phyloP scores from a whole-genome alignment of 208 protist species.

The Leishmania tarentolae region DNA sequence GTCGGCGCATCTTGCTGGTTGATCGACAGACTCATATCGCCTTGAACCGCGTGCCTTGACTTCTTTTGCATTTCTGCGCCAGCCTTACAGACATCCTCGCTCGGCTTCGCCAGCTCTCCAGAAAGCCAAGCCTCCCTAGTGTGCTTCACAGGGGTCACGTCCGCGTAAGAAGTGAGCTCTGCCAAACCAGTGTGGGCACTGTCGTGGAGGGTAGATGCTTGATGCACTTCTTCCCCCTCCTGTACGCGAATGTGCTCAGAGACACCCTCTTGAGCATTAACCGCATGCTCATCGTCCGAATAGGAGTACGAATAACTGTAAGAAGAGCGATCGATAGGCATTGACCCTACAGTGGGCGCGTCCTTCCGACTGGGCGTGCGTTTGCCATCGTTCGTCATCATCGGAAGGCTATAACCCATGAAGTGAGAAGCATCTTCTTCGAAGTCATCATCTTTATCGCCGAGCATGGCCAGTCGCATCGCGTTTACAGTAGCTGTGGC shows the following conservation, averaged over 20 bases:
- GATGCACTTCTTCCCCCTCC: background rate
- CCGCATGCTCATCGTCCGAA: background rate
- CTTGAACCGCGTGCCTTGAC: background rate
- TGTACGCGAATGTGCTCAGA: background rate
- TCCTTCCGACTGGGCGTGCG: background rate
- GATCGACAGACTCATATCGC: background rate
- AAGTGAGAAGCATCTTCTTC: background rate
- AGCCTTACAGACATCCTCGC: too few relatives aligned
- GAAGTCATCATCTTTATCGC: background rate
- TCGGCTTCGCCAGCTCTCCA: too few relatives aligned
- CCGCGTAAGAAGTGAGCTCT: background rate
- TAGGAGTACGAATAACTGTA: conserved; percentile 28
- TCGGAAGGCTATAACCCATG: background rate
- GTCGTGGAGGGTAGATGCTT: background rate
- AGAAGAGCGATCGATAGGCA: conserved; percentile 21
- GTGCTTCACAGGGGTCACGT: background rate
- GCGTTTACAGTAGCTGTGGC: background rate
- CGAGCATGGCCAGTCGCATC: background rate
- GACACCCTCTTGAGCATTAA: background rate
- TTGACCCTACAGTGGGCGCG: background rate
- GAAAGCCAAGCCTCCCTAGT: too few relatives aligned
- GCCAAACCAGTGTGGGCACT: background rate
- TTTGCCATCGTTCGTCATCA: background rate
- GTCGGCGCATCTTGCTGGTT: background rate
- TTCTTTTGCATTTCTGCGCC: background rate